Conservation (phyloP, 2,329 filamentous ascomycete genomes). For the Fusarium longipes region DNA sequence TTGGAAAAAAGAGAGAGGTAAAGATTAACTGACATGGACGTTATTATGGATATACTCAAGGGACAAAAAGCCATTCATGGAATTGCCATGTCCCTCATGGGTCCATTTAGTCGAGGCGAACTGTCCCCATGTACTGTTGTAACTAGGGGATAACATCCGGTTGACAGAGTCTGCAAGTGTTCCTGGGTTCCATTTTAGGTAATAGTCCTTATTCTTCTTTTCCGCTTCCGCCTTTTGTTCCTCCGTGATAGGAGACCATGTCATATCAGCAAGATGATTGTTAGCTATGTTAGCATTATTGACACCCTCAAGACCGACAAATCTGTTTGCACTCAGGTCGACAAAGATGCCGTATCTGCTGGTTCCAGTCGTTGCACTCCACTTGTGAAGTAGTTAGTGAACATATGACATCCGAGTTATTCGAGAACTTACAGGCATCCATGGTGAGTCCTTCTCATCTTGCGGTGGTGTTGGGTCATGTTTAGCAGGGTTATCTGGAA, state of each 20-base stretch:
- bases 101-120: slow-evolving; percentile 9
- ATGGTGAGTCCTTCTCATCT: not conserved
- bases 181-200: not conserved
- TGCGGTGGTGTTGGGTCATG: accelerated
- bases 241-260: not conserved
- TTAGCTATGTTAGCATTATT: not conserved
- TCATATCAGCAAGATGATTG: not conserved
- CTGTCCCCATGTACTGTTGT: not conserved
- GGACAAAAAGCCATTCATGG: not conserved
- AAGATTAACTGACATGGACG: not conserved
- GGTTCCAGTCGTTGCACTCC: not conserved
- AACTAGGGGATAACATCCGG: not conserved
- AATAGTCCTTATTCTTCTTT: not conserved
- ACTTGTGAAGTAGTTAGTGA: not conserved
- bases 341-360: slow-evolving; percentile 11
- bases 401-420: accelerated
- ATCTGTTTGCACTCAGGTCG: not conserved
- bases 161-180: not conserved
- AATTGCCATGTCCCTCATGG: not conserved
- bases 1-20: accelerated
- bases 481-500: not conserved
- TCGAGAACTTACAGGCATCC: not conserved
- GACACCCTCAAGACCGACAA: not conserved
- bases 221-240: not conserved
- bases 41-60: slow-evolving; percentile 21